A percentile compares a stretch with the other conserved stretches of the same genome.
Evolutionary conservation across 805 yeast genomes (phyloP).

Genomic region (Yarrowia keelungensis): DNA sequence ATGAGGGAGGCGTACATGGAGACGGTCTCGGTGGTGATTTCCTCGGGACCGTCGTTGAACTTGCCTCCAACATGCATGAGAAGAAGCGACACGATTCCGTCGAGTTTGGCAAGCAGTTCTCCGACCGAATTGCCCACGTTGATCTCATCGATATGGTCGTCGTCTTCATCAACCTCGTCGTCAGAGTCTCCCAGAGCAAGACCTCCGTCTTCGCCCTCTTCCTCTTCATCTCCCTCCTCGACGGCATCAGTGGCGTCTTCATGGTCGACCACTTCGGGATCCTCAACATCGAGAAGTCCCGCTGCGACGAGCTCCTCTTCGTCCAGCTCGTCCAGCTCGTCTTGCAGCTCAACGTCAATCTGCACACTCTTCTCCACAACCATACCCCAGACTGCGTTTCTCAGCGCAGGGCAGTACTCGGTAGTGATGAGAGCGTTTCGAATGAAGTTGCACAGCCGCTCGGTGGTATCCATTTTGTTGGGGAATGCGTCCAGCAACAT

Average conservation of each 20-base stretch:
- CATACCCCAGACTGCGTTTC: constrained; percentile 77
- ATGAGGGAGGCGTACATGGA: constrained; percentile 74
- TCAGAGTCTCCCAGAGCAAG: constrained; percentile 49
- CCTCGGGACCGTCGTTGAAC: constrained; percentile 56
- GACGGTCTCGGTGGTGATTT: constrained; percentile 67
- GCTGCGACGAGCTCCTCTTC: constrained; percentile 56
- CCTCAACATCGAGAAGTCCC: constrained; percentile 7
- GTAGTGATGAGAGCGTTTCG: constrained; percentile 65
- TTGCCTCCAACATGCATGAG: constrained; percentile 59
- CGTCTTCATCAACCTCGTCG: constrained; percentile 49
- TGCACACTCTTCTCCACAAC: constrained; percentile 81
- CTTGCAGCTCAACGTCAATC: constrained; percentile 90
- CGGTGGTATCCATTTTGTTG: constrained; percentile 69
- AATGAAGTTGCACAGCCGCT: constrained; percentile 66
- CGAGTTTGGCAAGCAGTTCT: constrained; percentile 70
- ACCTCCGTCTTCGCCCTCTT: constrained; percentile 46
- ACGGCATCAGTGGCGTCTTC: constrained; percentile 44
- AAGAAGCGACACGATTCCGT: constrained; percentile 66
- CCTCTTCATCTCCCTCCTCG: constrained; percentile 48
- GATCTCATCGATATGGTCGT: constrained; percentile 47
- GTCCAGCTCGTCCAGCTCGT: constrained; percentile 79
- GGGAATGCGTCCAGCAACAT: constrained; percentile 73
- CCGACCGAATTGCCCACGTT: constrained; percentile 49
- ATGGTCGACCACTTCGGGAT: constrained; percentile 43
- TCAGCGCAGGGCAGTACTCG: constrained; percentile 77